Conservation (phyloP, 2,329 filamentous ascomycete species). For the Stemphylium lycopersici region DNA sequence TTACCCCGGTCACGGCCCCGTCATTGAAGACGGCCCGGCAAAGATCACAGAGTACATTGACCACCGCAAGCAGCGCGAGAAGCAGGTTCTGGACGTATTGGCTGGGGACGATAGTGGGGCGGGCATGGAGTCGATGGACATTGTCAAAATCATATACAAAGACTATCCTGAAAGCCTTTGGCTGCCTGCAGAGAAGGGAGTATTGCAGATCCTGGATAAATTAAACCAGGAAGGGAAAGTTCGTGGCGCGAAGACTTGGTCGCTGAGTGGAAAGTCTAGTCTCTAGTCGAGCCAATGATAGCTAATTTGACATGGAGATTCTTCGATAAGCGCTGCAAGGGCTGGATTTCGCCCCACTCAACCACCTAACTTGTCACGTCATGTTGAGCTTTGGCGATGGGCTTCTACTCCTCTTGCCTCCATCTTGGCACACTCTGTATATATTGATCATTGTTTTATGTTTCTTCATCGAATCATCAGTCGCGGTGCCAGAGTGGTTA, state of each 20-base stretch:
- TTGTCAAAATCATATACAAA: slow-evolving; percentile 87
- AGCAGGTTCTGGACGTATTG: slow-evolving; percentile 47
- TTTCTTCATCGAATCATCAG: slow-evolving; percentile 16
- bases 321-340: neutral
- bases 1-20: slow-evolving; percentile 87
- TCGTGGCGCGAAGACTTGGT: slow-evolving; percentile 45
- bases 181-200: slow-evolving; percentile 74
- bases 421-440: no score
- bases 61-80: slow-evolving; percentile 79
- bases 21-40: slow-evolving; percentile 72
- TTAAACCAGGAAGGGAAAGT: slow-evolving; percentile 76
- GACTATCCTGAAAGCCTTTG: slow-evolving; percentile 79
- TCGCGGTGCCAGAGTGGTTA: slow-evolving; percentile 51
- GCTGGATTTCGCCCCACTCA: slow-evolving; percentile 4
- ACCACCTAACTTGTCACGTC: neutral
- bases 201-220: slow-evolving; percentile 81
- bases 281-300: slow-evolving; percentile 25
- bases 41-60: slow-evolving; percentile 83
- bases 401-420: no score
- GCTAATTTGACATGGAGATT: neutral
- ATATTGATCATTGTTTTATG: neutral
- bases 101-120: slow-evolving; percentile 33
- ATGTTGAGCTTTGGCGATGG: neutral
- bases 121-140: slow-evolving; percentile 73
- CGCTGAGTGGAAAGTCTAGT: slow-evolving; percentile 40